Evolutionary conservation across 495 filamentous ascomycete species (phyloP).

Genomic region (Neurospora sp.): DNA sequence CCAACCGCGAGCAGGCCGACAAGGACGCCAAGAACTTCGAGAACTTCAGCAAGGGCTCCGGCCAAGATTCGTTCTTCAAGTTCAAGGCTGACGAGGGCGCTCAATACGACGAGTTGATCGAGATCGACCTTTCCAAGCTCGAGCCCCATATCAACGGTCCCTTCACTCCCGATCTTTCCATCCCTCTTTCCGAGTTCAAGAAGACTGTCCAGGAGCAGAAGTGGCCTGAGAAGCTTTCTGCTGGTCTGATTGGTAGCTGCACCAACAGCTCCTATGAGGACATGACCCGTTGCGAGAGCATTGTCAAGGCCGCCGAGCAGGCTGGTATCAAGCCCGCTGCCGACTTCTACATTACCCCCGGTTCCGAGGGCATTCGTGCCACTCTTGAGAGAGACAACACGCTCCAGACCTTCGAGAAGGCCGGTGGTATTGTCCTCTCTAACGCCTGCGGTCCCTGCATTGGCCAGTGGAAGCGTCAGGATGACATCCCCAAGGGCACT

Average conservation of each 20-base stretch:
- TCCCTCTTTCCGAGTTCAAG: constrained; percentile 79
- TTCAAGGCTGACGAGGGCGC: constrained; percentile 69
- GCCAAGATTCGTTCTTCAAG: constrained; percentile 30
- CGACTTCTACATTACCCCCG: constrained; percentile 92
- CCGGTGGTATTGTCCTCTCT: constrained; percentile 81
- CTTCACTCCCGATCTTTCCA: constrained; percentile 90
- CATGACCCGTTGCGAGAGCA: constrained; percentile 86
- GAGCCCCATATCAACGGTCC: constrained; percentile 98
- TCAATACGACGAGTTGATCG: constrained; percentile 81
- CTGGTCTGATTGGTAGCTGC: constrained; percentile 92
- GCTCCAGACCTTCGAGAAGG: constrained; percentile 73
- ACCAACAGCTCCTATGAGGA: constrained; percentile 98
- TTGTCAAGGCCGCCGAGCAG: constrained; percentile 79
- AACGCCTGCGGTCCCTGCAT: constrained; percentile 96
- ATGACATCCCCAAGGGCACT: constrained; percentile 69
- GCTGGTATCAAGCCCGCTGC: constrained; percentile 81
- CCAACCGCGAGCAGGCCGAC: constrained; percentile 66
- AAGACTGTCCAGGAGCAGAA: constrained; percentile 69
- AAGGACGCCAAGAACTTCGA: constrained; percentile 47
- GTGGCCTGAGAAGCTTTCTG: constrained; percentile 85
- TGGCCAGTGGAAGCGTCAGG: constrained; percentile 91
- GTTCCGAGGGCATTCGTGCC: constrained; percentile 91
- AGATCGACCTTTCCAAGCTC: constrained; percentile 80
- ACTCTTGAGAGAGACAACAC: constrained; percentile 82
- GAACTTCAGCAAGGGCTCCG: constrained; percentile 23